Evolutionary conservation across 768 basidiomycete species (phyloP), one percentile per base, ranked within the genome.

Genomic region (Trametes punicea): DNA sequence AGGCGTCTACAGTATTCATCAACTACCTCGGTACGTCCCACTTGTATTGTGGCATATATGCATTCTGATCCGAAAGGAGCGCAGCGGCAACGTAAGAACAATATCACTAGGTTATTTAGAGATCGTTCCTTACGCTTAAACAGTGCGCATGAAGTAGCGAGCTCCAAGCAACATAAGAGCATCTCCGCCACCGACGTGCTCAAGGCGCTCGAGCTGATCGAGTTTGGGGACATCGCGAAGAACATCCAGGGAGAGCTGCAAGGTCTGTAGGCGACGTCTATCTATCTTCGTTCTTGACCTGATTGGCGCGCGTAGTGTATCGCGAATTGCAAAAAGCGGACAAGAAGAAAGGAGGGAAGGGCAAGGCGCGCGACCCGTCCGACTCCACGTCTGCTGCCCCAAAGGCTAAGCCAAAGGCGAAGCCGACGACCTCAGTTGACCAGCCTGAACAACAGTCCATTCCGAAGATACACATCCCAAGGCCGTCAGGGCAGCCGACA

Each of bases 1-100:
- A 94, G 67, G 87, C 88, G 27, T 92, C 94, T 3, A 95, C 95
- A 0, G 88, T 98, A 48, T 98, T 98, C 70, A 94, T 99, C 62
- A 95, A 90, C 69, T 96, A 94, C 64, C 76, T 98, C 7, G 87
- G 95, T 88, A 69, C 62, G 85, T 74, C n/a, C 59, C 45, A 16
- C 36, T 25, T 40, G 1, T 45, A 2, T 16, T n/a, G 20, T 1
- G n/a, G 45, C 10, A 20, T n/a, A 5, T 41, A 41, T 9, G 20
- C 18, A 4, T 2, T 8, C 6, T 23, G 40, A n/a, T 41, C 6
- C n/a, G 2, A 11, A 7, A 6, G 18, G 8, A 1, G 40, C 21
- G 26, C 56, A 81, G 79, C 76, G 59, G 75, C 79, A 31, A 77
- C 74, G 80, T 80, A 59, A 66, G 77, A 66, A 6, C 3, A 50